Conservation (phyloP, 371 early-diverging fungal genomes). For the Paramicrosporidium saccamoebae region DNA sequence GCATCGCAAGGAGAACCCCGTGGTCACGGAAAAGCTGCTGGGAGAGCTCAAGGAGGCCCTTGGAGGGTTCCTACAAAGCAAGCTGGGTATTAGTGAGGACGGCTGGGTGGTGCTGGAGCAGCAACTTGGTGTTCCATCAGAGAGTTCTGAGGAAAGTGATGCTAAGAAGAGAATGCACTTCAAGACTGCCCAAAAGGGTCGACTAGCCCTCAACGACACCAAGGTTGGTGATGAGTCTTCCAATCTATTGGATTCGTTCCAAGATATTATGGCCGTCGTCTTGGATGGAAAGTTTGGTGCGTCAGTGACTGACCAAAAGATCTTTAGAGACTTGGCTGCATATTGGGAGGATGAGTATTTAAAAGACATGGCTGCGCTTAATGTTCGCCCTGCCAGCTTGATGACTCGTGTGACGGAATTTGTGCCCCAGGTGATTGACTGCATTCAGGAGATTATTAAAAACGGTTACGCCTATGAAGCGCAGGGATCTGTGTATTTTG, state of each 20-base stretch:
- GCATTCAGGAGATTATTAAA: slow-evolving; percentile 59
- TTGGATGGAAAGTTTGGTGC: slow-evolving; percentile 16
- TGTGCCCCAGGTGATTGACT: slow-evolving; percentile 71
- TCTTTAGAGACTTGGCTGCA: slow-evolving; percentile 65
- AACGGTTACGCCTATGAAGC: slow-evolving; percentile 84
- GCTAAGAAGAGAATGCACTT: slow-evolving; percentile 41
- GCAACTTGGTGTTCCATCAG: slow-evolving; percentile 12
- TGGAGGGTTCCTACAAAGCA: slow-evolving; percentile 14
- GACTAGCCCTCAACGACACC: slow-evolving; percentile 34
- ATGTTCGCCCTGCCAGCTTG: slow-evolving; percentile 61
- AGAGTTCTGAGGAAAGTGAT: slow-evolving; percentile 10
- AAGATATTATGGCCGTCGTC: slow-evolving; percentile 14
- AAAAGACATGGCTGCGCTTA: slow-evolving; percentile 73
- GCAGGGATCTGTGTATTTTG: slow-evolving; percentile 95
- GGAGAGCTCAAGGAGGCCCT: slow-evolving; percentile 19
- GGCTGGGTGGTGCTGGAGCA: too few species aligned
- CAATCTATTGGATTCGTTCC: slow-evolving; percentile 12
- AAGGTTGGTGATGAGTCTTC: slow-evolving; percentile 12
- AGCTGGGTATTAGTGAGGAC: slow-evolving; percentile 16
- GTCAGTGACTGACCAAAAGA: slow-evolving; percentile 38
- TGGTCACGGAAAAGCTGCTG: slow-evolving; percentile 8
- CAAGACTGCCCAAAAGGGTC: slow-evolving; percentile 7
- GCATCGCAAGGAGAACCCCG: slow-evolving; percentile 5
- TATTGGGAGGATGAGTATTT: slow-evolving; percentile 91
- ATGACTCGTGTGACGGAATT: slow-evolving; percentile 93